Evolutionary conservation across 1,284 basidiomycete genomes (phyloP), one percentile per base, ranked within the genome.

Genomic region (Veloboletus limbatus): DNA sequence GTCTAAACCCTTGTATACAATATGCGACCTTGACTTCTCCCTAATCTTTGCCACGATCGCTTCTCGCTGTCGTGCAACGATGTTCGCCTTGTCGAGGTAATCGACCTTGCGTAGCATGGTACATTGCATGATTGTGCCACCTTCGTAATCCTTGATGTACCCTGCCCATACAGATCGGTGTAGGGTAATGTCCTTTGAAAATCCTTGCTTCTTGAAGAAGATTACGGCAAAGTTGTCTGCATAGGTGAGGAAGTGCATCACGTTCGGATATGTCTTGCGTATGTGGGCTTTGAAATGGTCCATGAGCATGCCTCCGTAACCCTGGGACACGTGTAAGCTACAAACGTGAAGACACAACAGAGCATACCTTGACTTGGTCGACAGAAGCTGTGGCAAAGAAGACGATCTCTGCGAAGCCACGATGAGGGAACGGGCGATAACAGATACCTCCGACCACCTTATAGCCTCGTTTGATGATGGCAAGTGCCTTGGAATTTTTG

Each of bases 81-180:
- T 83, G 47, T 84, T 84, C 40, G 81, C 78, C 48, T 92, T 92
- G 56, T 90, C 77, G 52, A 97, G 75, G 61, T 99, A 99, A 62
- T 93, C 84, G 53, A 99, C 84, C 58, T 92, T 89, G 20, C 81
- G 85, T 17, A 99, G 71, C 90, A 99, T 90, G 4, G 87, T 89
- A 63, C 97, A 99, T 69, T 97, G 94, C 96, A 99, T 98, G 71
- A 99, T 91, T 36, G 97, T 99, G n/a, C 94, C 96, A 38, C 97
- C 97, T 66, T 99, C 97, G 68, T 99, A 99, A 67, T 99, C 97
- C 69, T 99, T 99, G 82, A 99, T 99, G 68, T 99, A 99, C 2
- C 96, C 97, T 1, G 96, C 95, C 97, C 97, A 99, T 4, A 89
- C 77, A 2, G 91, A 85, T 31, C 95, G 82, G 48, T 90, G 87